phyloP scores from a whole-genome alignment of 2,329 filamentous ascomycete species.

The Scedosporium apiospermum region DNA sequence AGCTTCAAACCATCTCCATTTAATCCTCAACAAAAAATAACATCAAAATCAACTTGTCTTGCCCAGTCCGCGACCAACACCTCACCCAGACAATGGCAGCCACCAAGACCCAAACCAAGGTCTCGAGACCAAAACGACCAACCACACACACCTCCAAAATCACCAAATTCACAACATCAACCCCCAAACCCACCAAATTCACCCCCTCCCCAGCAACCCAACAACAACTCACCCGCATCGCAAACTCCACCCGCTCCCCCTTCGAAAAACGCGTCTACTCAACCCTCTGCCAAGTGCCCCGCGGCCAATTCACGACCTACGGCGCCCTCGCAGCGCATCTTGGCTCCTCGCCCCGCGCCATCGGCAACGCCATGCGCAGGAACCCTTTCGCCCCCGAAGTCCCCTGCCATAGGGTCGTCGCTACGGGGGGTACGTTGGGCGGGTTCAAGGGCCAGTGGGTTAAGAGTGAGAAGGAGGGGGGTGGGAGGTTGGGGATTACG shows the following conservation, averaged over 20 bases:
- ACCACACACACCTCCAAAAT: neutral
- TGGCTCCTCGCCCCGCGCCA: conserved; percentile 61
- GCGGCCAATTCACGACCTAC: conserved; percentile 70
- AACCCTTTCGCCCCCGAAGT: conserved; percentile 80
- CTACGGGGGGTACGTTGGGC: conserved; percentile 60
- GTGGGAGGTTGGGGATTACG: conserved; percentile 40
- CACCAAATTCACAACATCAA: conserved; percentile 1
- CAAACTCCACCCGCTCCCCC: conserved; percentile 31
- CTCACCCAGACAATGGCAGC: neutral
- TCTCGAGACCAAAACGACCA: neutral
- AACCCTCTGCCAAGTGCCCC: conserved; percentile 67
- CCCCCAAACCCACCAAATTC: conserved; percentile 2
- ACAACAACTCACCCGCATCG: conserved; percentile 34
- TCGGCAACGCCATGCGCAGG: conserved; percentile 65
- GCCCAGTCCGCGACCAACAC: too few species aligned
- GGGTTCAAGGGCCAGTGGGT: conserved; percentile 63
- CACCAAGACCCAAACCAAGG: conserved; percentile 7
- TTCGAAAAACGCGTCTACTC: conserved; percentile 60
- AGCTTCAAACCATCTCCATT: too few species aligned
- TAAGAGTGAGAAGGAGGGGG: conserved; percentile 33
- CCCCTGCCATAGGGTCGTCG: conserved; percentile 74
- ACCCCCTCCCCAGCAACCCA: conserved; percentile 20
- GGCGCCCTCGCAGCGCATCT: conserved; percentile 59
- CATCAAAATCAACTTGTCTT: neutral
- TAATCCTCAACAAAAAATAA: too few species aligned